Base-by-base conservation (phyloP, 352 stramenopile species). In the Pythium monospermum region DNA sequence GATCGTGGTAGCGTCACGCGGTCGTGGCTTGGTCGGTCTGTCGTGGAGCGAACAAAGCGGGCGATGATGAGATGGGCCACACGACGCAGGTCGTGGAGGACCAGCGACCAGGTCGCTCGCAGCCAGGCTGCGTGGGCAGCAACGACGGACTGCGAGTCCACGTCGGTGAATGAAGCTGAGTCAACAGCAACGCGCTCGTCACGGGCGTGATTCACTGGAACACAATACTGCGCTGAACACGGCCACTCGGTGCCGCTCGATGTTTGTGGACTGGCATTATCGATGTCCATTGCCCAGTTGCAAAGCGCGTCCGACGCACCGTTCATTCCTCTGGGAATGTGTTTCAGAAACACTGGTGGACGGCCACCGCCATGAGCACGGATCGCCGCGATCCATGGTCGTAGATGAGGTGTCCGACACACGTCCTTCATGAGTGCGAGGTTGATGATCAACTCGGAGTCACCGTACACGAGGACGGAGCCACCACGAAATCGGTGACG, bases 221-320 rank as follows among this genome's bases (percentile, higher is more conserved):
- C 3, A 4, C 8, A 15, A 30, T 49, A 49, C 4, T 25, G 3
- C 6, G 25, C 4, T n/a, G 41, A 19, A 13, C 12, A 49, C 13
- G 41, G 41, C 41, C 22, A 26, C n/a, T n/a, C n/a, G n/a, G n/a
- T n/a, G n/a, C n/a, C n/a, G n/a, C n/a, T n/a, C n/a, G n/a, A n/a
- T n/a, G n/a, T n/a, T n/a, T n/a, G n/a, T n/a, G n/a, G n/a, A n/a
- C n/a, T n/a, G n/a, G n/a, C n/a, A n/a, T n/a, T n/a, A n/a, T n/a
- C n/a, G n/a, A n/a, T 25, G 39, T 68, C 53, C 53, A 60, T 61
- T 21, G 48, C 36, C 49, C 53, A 68, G 37, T 68, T 68, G 23
- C 46, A 53, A 12, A 53, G 23, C 10, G 35, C 35, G 35, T 45
- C 47, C 4, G 46, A 22, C 4, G 21, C 33, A 6, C 21, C 5